Evolutionary conservation across 345 rosid genomes (phyloP).

Genomic region (Atalantia buxifolia): DNA sequence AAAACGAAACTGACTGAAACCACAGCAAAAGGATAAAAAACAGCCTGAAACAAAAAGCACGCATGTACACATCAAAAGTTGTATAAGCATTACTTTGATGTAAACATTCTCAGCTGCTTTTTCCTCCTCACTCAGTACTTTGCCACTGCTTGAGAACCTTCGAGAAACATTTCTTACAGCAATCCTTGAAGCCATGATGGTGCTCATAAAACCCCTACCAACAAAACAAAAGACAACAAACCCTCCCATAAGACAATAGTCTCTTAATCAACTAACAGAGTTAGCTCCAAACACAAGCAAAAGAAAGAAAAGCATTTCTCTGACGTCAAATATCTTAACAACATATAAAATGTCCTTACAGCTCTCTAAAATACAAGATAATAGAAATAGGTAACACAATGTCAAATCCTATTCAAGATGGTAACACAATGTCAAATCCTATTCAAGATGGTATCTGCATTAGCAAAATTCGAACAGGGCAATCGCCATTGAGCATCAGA

Average conservation of each 20-base stretch:
- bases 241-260: neutral
- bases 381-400: neutral
- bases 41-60: neutral
- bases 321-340: neutral
- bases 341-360: neutral
- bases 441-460: neutral
- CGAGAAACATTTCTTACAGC: constrained; percentile 49
- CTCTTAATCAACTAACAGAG: neutral
- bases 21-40: constrained; percentile 2
- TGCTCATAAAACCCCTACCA: constrained; percentile 9
- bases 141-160: constrained; percentile 77
- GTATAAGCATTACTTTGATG: constrained; percentile 61
- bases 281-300: neutral
- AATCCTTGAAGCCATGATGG: constrained; percentile 59
- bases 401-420: neutral
- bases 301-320: neutral
- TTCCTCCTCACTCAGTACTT: constrained; percentile 82
- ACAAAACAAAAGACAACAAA: neutral
- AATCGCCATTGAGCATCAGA: neutral
- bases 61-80: neutral
- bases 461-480: neutral
- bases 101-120: constrained; percentile 89
- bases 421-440: neutral
- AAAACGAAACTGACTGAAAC: neutral
- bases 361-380: neutral